Conservation (phyloP, 768 basidiomycete genomes). For the Tricholoma terreum region DNA sequence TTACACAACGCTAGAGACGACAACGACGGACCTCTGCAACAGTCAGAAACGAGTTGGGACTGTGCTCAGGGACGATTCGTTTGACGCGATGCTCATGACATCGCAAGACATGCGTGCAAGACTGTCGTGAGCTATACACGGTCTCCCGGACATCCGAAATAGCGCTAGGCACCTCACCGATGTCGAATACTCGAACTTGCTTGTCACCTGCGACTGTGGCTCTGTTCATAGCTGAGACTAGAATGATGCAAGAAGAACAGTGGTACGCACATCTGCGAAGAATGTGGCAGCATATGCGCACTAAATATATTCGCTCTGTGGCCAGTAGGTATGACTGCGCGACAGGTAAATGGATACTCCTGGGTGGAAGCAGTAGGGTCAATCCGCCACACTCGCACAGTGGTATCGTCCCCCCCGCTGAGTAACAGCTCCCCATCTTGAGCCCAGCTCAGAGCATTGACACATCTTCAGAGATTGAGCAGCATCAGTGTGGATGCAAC, state of each 20-base stretch:
- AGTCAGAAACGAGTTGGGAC: slow-evolving; percentile 71
- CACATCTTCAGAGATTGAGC: slow-evolving; percentile 46
- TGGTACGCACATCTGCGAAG: slow-evolving; percentile 65
- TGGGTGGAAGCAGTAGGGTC: slow-evolving; percentile 39
- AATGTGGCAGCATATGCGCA: slow-evolving; percentile 73
- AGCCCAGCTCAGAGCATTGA: slow-evolving; percentile 77
- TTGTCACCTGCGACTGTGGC: slow-evolving; percentile 73
- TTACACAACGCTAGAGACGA: not conserved
- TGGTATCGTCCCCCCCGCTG: slow-evolving; percentile 72
- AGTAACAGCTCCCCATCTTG: slow-evolving; percentile 61
- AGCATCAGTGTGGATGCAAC: not conserved
- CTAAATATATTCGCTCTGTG: slow-evolving; percentile 87
- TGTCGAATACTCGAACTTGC: slow-evolving; percentile 77
- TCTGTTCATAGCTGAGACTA: slow-evolving; percentile 29
- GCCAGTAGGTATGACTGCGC: slow-evolving; percentile 71
- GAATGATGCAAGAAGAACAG: slow-evolving; percentile 5
- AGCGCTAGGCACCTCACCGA: slow-evolving; percentile 41
- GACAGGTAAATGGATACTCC: slow-evolving; percentile 64
- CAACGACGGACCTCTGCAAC: slow-evolving; percentile 63
- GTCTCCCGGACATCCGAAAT: slow-evolving; percentile 41
- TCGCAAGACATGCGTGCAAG: slow-evolving; percentile 51
- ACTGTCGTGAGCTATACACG: slow-evolving; percentile 42
- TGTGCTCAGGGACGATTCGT: slow-evolving; percentile 75
- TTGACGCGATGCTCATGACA: slow-evolving; percentile 79
- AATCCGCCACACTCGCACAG: slow-evolving; percentile 78